phyloP scores from a whole-genome alignment of 2,329 filamentous ascomycete species.

The Penicillium sp. region DNA sequence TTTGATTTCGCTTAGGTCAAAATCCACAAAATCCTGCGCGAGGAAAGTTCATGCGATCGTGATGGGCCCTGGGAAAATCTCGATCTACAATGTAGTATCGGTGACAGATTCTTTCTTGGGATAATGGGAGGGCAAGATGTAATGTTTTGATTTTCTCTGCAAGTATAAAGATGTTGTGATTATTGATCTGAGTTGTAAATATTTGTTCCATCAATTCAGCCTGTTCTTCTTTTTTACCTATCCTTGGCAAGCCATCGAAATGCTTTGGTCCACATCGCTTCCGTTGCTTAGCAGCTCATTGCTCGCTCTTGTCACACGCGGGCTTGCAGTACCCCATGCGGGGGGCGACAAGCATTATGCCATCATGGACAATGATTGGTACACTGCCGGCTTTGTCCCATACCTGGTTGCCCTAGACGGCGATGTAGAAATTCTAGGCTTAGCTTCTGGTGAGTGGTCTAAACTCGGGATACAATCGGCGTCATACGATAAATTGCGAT shows the following conservation, averaged over 20 bases:
- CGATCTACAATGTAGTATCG: conserved; percentile 1
- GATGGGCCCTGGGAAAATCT: background rate
- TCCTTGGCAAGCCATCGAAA: background rate
- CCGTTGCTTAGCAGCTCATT: conserved; percentile 15
- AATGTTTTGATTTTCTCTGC: background rate
- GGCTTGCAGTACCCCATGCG: conserved; percentile 2
- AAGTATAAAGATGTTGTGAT: background rate
- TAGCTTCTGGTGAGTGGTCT: conserved; percentile 27
- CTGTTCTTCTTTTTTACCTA: background rate
- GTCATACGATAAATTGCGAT: background rate
- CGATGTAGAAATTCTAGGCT: conserved; percentile 45
- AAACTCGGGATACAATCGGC: background rate
- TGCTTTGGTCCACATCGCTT: conserved; percentile 14
- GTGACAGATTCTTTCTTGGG: background rate
- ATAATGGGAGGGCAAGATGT: background rate
- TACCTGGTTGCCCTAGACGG: conserved; percentile 46
- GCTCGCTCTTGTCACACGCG: conserved; percentile 10
- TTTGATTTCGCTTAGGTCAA: conserved; percentile 1
- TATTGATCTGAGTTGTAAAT: background rate
- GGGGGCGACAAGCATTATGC: conserved; percentile 27
- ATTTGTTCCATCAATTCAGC: no score
- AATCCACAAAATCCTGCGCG: background rate
- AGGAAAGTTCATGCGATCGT: conserved; percentile 13
- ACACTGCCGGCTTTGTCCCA: conserved; percentile 42
- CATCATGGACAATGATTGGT: conserved; percentile 50